phyloP scores from a whole-genome alignment of 108 stramenopile species.

The Aurantiochytrium sp. region DNA sequence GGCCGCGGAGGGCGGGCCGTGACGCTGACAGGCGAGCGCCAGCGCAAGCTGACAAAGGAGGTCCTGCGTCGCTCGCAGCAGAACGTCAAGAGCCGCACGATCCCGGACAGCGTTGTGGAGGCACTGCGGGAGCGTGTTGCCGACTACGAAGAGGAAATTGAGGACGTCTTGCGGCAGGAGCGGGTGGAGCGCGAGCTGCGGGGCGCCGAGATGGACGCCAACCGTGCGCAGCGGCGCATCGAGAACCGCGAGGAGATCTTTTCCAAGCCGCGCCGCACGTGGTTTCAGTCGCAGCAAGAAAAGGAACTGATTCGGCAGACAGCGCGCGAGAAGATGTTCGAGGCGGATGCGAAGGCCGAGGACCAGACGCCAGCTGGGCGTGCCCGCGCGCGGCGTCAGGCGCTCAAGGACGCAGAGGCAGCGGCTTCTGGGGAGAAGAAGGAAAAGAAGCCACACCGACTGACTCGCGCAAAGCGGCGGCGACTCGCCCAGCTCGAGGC shows the following conservation, averaged over 20 bases:
- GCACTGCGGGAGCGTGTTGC: slow-evolving; percentile 13
- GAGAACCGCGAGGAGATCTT: slow-evolving; percentile 43
- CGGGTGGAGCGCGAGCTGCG: slow-evolving; percentile 31
- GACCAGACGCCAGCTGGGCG: background rate
- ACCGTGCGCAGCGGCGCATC: slow-evolving; percentile 39
- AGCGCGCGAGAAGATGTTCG: background rate
- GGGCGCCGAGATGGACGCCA: slow-evolving; percentile 39
- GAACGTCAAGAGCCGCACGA: slow-evolving; percentile 26
- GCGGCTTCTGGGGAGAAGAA: slow-evolving; percentile 17
- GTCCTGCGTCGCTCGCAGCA: slow-evolving; percentile 23
- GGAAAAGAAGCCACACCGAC: slow-evolving; percentile 42
- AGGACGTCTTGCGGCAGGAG: slow-evolving; percentile 36
- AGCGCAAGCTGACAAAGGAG: slow-evolving; percentile 22
- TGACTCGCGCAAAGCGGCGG: slow-evolving; percentile 45
- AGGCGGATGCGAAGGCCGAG: slow-evolving; percentile 23
- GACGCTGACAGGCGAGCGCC: slow-evolving; percentile 71
- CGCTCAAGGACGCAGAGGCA: background rate
- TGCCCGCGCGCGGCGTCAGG: slow-evolving; percentile 21
- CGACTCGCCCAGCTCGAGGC: slow-evolving; percentile 40
- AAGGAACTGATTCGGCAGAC: background rate
- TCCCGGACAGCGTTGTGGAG: slow-evolving; percentile 24
- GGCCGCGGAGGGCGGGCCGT: slow-evolving; percentile 82
- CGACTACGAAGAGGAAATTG: slow-evolving; percentile 31
- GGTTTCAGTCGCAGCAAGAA: slow-evolving; percentile 25
- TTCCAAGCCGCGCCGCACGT: slow-evolving; percentile 30